Conservation (phyloP, 352 stramenopile genomes). For the Globisporangium ultimum region DNA sequence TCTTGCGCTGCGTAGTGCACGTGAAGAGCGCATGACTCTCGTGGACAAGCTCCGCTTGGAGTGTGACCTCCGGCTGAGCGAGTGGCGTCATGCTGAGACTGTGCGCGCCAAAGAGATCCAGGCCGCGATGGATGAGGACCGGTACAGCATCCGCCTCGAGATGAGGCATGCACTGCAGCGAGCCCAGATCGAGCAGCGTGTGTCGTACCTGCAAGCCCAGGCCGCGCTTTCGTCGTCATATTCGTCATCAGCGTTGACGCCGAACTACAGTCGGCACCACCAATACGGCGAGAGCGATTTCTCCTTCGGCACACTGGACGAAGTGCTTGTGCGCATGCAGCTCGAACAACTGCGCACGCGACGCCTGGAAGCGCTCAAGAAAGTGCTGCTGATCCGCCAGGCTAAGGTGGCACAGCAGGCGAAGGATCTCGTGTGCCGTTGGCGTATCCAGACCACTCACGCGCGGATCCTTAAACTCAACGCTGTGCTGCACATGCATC, state of each 20-base stretch:
- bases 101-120: constrained; percentile 52
- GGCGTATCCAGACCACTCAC: constrained; percentile 35
- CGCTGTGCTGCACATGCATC: constrained; percentile 40
- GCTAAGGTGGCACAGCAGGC: constrained; percentile 26
- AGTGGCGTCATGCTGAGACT: constrained; percentile 54
- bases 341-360: constrained; percentile 55
- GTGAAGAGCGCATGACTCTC: constrained; percentile 39
- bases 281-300: constrained; percentile 27
- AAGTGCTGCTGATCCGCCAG: constrained; percentile 51
- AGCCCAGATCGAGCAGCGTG: constrained; percentile 59
- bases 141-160: constrained; percentile 61
- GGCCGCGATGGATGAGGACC: constrained; percentile 53
- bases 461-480: constrained; percentile 23
- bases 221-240: not conserved
- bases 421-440: constrained; percentile 34
- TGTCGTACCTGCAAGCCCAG: constrained; percentile 45
- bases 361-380: constrained; percentile 67
- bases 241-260: too few relatives aligned
- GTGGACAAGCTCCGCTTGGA: constrained; percentile 50
- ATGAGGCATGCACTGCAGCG: constrained; percentile 58
- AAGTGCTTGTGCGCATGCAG: constrained; percentile 63
- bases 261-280: not conserved
- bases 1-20: constrained; percentile 38
- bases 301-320: constrained; percentile 48
- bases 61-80: constrained; percentile 40